Evolutionary conservation across 441 rosid species (phyloP).

Genomic region (Lepidium campestre): DNA sequence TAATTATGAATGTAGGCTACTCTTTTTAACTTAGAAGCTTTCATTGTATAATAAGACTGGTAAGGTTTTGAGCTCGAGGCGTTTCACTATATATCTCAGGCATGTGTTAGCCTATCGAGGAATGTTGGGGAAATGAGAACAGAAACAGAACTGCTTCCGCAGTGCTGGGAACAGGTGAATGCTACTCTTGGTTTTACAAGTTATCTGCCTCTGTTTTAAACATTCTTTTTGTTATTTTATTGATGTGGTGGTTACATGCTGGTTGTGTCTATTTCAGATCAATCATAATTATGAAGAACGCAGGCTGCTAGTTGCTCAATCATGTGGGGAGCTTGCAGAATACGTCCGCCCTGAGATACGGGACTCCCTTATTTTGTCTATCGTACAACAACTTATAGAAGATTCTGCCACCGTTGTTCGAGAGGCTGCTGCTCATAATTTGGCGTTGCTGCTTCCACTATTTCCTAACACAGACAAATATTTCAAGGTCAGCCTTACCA

Average conservation of each 20-base stretch:
- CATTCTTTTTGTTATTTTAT: not conserved
- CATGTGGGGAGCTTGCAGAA: constrained; percentile 96
- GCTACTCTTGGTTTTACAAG: constrained; percentile 11
- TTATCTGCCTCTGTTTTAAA: constrained; percentile 19
- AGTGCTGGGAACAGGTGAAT: constrained; percentile 99
- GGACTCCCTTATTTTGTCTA: constrained; percentile 93
- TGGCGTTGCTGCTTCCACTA: constrained; percentile 91
- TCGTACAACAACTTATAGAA: constrained; percentile 87
- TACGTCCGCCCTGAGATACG: constrained; percentile 93
- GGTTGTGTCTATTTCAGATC: constrained; percentile 50
- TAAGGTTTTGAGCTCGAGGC: constrained; percentile 16
- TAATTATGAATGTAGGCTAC: constrained; percentile 90
- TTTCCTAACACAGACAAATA: constrained; percentile 93
- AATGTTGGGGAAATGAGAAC: constrained; percentile 99
- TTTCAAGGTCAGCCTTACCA: constrained; percentile 96
- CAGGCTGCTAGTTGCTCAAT: constrained; percentile 95
- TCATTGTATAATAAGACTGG: not conserved
- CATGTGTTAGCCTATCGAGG: constrained; percentile 86
- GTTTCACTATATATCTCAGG: constrained; percentile 51
- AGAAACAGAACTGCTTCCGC: constrained; percentile 96
- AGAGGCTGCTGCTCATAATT: constrained; percentile 92
- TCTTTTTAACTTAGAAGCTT: constrained; percentile 19
- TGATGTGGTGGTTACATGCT: constrained; percentile 9
- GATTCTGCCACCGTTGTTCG: constrained; percentile 94
- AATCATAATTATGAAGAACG: constrained; percentile 97